Evolutionary conservation across 2,329 filamentous ascomycete genomes (phyloP).

Genomic region (Cercospora berteroae): DNA sequence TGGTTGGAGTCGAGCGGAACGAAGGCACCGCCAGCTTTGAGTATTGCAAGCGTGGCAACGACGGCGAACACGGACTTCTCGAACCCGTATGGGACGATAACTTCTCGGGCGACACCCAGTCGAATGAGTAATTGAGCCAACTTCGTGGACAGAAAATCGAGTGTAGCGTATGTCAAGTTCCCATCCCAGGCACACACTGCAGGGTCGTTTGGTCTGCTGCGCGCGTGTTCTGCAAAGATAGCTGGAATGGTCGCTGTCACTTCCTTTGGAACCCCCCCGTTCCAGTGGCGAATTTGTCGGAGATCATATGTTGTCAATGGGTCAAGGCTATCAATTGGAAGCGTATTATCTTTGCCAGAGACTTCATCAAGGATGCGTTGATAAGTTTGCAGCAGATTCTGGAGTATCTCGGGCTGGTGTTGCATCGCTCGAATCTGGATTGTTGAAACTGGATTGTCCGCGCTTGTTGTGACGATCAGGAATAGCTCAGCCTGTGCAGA

Average conservation of each 20-base stretch:
- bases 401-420: background rate
- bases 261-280: background rate
- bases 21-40: background rate
- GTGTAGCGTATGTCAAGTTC: background rate
- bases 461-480: background rate
- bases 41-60: background rate
- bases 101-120: background rate
- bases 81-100: background rate
- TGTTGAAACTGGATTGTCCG: background rate
- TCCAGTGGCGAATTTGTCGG: background rate
- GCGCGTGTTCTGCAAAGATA: background rate
- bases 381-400: background rate
- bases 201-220: background rate
- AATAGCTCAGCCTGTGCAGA: background rate
- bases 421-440: background rate
- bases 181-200: background rate
- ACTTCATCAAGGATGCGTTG: background rate
- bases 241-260: background rate
- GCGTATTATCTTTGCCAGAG: background rate
- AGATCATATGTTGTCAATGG: background rate
- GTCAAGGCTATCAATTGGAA: background rate
- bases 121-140: background rate
- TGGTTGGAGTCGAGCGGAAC: background rate
- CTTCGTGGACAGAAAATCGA: background rate
- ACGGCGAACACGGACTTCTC: background rate